Base-by-base conservation (phyloP, 2,329 filamentous ascomycete species). In the Orbilia ellipsospora region DNA sequence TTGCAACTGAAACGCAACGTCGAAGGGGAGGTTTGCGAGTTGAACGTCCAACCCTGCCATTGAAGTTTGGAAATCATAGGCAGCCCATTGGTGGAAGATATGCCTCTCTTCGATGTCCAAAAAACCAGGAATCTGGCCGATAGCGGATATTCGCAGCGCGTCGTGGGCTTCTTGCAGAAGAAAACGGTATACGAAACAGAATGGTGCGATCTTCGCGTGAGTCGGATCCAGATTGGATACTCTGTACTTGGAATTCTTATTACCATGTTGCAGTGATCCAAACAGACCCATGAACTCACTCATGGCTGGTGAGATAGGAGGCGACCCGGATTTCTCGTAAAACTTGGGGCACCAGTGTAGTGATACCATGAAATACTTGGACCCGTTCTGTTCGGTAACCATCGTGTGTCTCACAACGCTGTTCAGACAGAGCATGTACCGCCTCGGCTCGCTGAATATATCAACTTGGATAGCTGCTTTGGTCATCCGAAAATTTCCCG, bases 1-100 rank as follows among this genome's bases (percentile, higher is more conserved):
- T 60, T 90, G 86, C 4, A 92, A 82, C 78, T 91, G 89, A 78
- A 88, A 91, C 4, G 87, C 83, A 0, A 89, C 79, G 0, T 82
- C 80, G 77, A 89, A 92, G 4, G 87, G 66, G 54, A 81, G 80
- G 0, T 78, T 10, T 0, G 40, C 13, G 0, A 84, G 78, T 6
- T 80, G 80, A 5, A 78, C 77, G 18, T 82, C 82, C 48, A 87
- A 81, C 6, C 69, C 56, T 0, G 50, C 56, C 78, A 84, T 79
- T 60, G 77, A 67, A 42, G 40, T 48, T 59, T 78, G 51, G 50
- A 79, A 78, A 77, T 62, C 70, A 66, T n/a, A 62, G 57, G 31
- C n/a, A 1, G 70, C 50, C 5, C 45, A 18, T 26, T 52, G 57
- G 23, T 42, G 18, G 67, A 75, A 67, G 16, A 63, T 31, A 55